phyloP scores from a whole-genome alignment of 192 early-diverging fungal species.

The Irineochytrium annulatum region DNA sequence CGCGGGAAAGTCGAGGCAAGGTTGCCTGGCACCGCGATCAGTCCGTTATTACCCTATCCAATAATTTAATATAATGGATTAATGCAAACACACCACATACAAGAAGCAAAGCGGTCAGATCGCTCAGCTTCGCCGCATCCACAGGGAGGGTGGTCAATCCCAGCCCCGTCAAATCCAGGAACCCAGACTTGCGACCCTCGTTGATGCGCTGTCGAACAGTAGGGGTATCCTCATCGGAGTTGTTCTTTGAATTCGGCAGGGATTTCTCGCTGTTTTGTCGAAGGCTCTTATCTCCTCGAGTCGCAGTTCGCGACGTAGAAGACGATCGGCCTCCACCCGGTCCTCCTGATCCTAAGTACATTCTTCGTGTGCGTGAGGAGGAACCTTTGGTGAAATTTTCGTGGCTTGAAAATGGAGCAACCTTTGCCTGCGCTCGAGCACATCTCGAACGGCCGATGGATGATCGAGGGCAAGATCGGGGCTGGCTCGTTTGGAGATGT shows the following conservation, averaged over 20 bases:
- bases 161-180: slow-evolving; percentile 38
- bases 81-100: slow-evolving; percentile 19
- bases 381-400: too few species aligned
- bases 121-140: slow-evolving; percentile 28
- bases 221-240: slow-evolving; percentile 4
- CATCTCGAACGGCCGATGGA: slow-evolving; percentile 22
- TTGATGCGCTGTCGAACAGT: slow-evolving; percentile 38
- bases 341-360: too few species aligned
- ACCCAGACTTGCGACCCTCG: slow-evolving; percentile 31
- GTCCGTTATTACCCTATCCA: slow-evolving; percentile 35
- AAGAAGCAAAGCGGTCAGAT: slow-evolving; percentile 33
- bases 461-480: slow-evolving; percentile 35
- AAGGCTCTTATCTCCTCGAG: background rate
- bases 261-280: background rate
- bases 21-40: slow-evolving; percentile 31
- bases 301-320: background rate
- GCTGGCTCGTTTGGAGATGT: slow-evolving; percentile 44
- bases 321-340: too few species aligned
- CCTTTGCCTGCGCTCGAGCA: slow-evolving; percentile 43
- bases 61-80: too few species aligned
- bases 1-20: slow-evolving; percentile 30
- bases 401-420: too few species aligned
- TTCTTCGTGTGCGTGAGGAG: too few species aligned
- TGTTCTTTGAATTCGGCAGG: background rate
- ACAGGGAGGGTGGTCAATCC: slow-evolving; percentile 28